Conservation (phyloP, 768 basidiomycete genomes). For the Collybia sordida region DNA sequence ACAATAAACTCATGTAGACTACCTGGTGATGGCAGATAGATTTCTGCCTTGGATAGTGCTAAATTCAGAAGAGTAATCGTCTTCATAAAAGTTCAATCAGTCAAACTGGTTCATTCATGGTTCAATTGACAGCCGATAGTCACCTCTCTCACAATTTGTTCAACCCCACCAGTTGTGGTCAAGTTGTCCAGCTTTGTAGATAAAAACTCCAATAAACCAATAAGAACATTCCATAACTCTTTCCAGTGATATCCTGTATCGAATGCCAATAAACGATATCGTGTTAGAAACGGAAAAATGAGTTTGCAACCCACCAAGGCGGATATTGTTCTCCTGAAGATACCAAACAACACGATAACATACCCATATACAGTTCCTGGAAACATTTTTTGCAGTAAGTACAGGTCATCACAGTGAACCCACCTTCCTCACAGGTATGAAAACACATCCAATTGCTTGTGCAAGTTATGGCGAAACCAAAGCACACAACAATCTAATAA, state of each 20-base stretch:
- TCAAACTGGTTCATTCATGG: not conserved
- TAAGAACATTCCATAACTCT: slow-evolving; percentile 59
- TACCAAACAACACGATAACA: slow-evolving; percentile 58
- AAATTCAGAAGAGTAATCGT: slow-evolving; percentile 54
- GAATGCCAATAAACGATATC: not conserved
- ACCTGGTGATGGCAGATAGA: slow-evolving; percentile 50
- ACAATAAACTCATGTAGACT: slow-evolving; percentile 65
- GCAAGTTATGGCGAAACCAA: slow-evolving; percentile 71
- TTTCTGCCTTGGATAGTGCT: slow-evolving; percentile 49
- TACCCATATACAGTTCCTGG: slow-evolving; percentile 55
- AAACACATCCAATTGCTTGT: slow-evolving; percentile 56
- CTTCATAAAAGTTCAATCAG: slow-evolving; percentile 25
- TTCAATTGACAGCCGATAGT: slow-evolving; percentile 8
- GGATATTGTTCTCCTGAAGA: slow-evolving; percentile 49
- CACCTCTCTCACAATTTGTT: slow-evolving; percentile 56
- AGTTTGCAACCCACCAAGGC: slow-evolving; percentile 46
- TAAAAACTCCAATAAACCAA: slow-evolving; percentile 56
- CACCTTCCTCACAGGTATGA: slow-evolving; percentile 50
- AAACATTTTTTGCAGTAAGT: slow-evolving; percentile 3
- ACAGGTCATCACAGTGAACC: not conserved
- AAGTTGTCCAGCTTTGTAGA: slow-evolving; percentile 53
- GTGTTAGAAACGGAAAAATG: not conserved
- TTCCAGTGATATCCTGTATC: slow-evolving; percentile 62
- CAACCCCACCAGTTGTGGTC: slow-evolving; percentile 51
- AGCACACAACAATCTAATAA: slow-evolving; percentile 68